Evolutionary conservation across 768 basidiomycete species (phyloP), one percentile per base, ranked within the genome.

Genomic region (Pulveroboletus sp.): DNA sequence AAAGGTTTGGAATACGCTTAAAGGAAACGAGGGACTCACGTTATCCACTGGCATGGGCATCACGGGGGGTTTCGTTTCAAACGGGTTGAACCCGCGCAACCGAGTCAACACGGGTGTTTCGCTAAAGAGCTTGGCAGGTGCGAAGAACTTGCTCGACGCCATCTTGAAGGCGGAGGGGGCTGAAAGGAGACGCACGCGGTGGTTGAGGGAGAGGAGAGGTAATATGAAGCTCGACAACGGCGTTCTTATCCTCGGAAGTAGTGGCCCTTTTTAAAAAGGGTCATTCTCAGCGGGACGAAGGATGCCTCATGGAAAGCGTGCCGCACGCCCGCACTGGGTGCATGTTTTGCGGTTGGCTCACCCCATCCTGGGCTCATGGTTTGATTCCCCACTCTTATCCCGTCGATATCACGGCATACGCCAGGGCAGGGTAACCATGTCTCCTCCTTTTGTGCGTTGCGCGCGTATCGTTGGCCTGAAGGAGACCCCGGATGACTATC

Each of bases 21-120:
- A 17, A 32, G 13, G 12, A 20, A 43, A 32, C 27, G 46, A 17
- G 34, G 5, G n/a, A 51, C 64, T 57, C 51, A 65, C 64, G 27
- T 66, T 66, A 34, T 57, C 44, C 25, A 66, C 64, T n/a, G 64
- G 64, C 62, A 64, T 57, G 38, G 64, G 62, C 52, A 57, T 49
- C 24, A 50, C 25, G n/a, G 46, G 45, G 14, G 57, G 16, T 45
- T 57, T 65, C 24, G 50, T 25, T 41, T 62, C 62, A 21, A 64
- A 57, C 17, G 51, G 64, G 36, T 57, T 61, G 12, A 66, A 48
- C 49, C 52, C 57, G 34, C 64, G 62, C 24, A 66, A 41, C 38
- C 57, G 52, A 46, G 50, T 57, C 0, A 64, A 36, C 38, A 61
- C 47, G 20, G 62, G 52, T 12, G 55, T 61, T 29, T 65, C 57